Evolutionary conservation across 75 land plant species (phyloP).

Genomic region (Pinus tabuliformis): DNA sequence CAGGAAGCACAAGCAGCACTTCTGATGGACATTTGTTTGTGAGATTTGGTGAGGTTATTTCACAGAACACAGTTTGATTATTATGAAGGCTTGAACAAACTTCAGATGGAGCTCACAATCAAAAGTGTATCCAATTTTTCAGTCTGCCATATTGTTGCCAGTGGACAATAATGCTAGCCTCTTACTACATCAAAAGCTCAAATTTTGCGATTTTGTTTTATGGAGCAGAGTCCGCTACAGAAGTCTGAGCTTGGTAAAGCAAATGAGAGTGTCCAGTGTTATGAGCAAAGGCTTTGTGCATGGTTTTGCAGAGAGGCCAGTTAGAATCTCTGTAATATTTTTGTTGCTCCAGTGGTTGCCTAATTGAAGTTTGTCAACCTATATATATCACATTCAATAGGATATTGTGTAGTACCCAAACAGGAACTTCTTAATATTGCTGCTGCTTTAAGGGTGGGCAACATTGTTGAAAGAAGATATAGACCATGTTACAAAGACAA

Average conservation of each 20-base stretch:
- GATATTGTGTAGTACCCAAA: background rate
- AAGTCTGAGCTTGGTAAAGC: background rate
- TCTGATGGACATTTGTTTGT: conserved; percentile 85
- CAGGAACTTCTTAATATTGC: background rate
- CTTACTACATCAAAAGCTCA: background rate
- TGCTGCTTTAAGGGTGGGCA: background rate
- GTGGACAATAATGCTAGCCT: background rate
- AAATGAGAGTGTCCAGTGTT: background rate
- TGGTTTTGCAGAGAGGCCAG: background rate
- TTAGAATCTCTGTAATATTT: background rate
- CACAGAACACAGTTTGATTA: conserved; percentile 45
- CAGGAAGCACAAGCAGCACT: conserved; percentile 60
- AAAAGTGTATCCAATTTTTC: background rate
- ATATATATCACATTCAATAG: background rate
- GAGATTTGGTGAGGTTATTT: conserved; percentile 85
- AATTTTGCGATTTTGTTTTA: background rate
- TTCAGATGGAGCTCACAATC: background rate
- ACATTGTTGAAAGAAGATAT: background rate
- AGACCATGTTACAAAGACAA: background rate
- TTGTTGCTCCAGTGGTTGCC: background rate
- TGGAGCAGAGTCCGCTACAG: background rate
- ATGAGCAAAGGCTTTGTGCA: background rate
- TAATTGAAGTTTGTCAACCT: background rate
- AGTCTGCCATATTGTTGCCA: background rate
- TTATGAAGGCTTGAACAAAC: background rate